These are phyloP conservation scores for Musa troglodytarum DNA, from an alignment of 176 grass and related monocot genomes.

Conservation along the genomic window DNA sequence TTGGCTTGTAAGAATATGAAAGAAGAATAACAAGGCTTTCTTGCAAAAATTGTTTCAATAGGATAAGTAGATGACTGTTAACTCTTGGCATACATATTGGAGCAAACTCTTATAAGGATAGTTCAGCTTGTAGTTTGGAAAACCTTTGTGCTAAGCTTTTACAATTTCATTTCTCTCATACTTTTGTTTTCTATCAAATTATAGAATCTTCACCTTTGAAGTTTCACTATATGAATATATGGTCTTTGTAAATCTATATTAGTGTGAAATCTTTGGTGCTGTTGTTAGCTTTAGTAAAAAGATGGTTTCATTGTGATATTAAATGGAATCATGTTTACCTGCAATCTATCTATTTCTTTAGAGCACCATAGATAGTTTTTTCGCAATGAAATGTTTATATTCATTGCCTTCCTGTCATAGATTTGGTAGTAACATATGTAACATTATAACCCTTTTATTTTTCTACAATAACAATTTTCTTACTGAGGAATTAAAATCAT, in stretches of 20 bases:
- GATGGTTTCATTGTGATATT: not conserved
- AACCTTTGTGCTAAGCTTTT: no score
- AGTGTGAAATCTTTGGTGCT: not conserved
- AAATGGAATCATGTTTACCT: not conserved
- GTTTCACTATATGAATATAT: not conserved
- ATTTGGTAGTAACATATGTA: no score
- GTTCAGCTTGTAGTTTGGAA: no score
- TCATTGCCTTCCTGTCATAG: no score
- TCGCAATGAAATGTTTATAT: no score
- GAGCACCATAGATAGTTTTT: not conserved
- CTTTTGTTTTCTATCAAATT: no score
- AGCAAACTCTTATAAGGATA: not conserved
- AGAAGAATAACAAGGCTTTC: no score
- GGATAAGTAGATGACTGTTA: not conserved
- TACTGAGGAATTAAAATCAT: no score
- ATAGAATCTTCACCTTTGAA: not conserved
- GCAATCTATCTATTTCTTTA: not conserved
- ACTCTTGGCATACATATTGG: not conserved
- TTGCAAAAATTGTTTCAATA: not conserved
- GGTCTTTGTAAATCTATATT: not conserved
- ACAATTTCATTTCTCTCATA: no score
- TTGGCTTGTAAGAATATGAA: no score
- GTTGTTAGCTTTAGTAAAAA: not conserved
- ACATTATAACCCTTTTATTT: no score
- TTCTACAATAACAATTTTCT: no score